Evolutionary conservation across 1,284 basidiomycete species (phyloP).

Genomic region (Puccinia hordei): DNA sequence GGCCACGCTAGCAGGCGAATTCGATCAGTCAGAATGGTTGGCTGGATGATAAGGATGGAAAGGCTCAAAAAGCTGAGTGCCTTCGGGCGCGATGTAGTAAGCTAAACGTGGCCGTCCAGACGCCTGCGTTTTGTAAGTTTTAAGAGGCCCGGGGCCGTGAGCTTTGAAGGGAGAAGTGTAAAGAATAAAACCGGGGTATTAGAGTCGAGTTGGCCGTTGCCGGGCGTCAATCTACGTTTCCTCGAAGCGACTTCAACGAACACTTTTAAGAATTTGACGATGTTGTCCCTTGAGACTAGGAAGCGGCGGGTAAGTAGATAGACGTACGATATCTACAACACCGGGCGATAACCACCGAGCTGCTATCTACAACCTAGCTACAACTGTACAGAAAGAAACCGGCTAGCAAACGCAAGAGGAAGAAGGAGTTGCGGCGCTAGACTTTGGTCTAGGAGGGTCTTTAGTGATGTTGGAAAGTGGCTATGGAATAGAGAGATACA

Average conservation of each 20-base stretch:
- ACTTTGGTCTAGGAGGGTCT: not conserved
- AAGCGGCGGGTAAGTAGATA: constrained; percentile 13
- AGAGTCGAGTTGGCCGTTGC: constrained; percentile 1
- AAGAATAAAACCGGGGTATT: not conserved
- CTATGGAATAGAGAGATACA: not conserved
- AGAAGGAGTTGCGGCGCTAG: not conserved
- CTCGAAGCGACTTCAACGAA: constrained; percentile 2
- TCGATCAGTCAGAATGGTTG: not conserved
- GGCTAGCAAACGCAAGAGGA: not conserved
- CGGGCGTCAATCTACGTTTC: constrained; percentile 20
- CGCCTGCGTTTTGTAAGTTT: constrained; percentile 18
- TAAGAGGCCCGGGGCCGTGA: not conserved
- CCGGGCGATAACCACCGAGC: not conserved
- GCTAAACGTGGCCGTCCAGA: constrained; percentile 21
- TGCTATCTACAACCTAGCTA: not conserved
- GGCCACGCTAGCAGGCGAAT: not conserved
- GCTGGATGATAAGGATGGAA: constrained; percentile 1
- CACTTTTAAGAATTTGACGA: not conserved
- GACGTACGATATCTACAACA: not conserved
- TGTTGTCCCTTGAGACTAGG: not conserved
- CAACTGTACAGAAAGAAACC: not conserved
- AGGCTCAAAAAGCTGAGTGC: not conserved
- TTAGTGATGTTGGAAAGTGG: not conserved
- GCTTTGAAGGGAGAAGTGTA: not conserved
- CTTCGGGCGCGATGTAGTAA: not conserved